Percentiles rank a stretch among this genome's conserved stretches.
phyloP scores from a whole-genome alignment of 2,329 filamentous ascomycete species.

The Ceratocystis colombiana region DNA sequence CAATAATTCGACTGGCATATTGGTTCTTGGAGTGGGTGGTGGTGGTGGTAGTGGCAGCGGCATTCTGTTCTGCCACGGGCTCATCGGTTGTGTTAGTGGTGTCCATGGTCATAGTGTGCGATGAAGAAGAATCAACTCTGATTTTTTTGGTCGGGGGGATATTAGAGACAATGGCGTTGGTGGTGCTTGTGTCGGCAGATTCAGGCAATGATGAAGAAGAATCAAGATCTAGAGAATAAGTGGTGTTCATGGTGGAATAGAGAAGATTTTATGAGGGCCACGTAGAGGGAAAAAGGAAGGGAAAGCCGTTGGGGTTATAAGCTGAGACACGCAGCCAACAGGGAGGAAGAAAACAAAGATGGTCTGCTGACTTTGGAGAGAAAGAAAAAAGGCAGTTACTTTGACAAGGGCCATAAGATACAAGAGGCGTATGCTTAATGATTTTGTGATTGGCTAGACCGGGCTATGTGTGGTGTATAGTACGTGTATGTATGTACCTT shows the following conservation, averaged over 20 bases:
- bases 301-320: slow-evolving; percentile 20
- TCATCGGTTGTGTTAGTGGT: slow-evolving; percentile 15
- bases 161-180: background rate
- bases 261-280: slow-evolving; percentile 1
- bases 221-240: slow-evolving; percentile 20
- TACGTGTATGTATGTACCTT: background rate
- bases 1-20: slow-evolving; percentile 25
- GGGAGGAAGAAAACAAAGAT: background rate
- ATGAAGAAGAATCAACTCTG: slow-evolving; percentile 10
- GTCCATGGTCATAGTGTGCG: slow-evolving; percentile 18
- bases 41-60: background rate
- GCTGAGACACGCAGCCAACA: background rate
- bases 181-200: background rate
- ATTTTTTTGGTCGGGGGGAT: slow-evolving; percentile 13
- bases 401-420: slow-evolving; percentile 2
- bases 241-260: slow-evolving; percentile 21
- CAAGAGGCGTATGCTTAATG: slow-evolving; percentile 7
- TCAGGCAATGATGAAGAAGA: slow-evolving; percentile 10
- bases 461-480: background rate
- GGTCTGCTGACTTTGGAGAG: slow-evolving; percentile 12
- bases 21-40: slow-evolving; percentile 18
- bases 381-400: background rate
- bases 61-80: background rate
- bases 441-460: background rate
- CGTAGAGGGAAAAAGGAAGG: background rate